phyloP scores from a whole-genome alignment of 2,329 filamentous ascomycete species.

The Ascochyta rabiei region DNA sequence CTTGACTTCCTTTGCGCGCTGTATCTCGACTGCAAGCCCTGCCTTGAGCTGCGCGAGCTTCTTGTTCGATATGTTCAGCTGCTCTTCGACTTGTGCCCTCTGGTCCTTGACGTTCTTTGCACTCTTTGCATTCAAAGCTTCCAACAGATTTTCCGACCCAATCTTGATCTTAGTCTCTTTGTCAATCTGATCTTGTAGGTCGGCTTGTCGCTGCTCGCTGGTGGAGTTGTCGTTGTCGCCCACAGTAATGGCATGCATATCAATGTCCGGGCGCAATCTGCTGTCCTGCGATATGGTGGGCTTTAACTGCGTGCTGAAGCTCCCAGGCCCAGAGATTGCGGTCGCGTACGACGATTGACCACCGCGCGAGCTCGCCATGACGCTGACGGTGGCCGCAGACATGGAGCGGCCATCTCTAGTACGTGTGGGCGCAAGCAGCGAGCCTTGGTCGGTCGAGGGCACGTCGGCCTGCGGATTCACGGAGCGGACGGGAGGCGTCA shows the following conservation, averaged over 20 bases:
- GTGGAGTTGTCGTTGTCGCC: conserved; percentile 67
- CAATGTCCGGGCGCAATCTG: conserved; percentile 62
- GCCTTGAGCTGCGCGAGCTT: conserved; percentile 66
- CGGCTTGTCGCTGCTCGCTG: conserved; percentile 75
- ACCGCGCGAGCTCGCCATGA: conserved; percentile 68
- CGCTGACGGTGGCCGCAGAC: conserved; percentile 56
- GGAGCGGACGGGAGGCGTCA: conserved; percentile 51
- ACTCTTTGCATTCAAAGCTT: conserved; percentile 92
- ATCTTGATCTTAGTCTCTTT: conserved; percentile 98
- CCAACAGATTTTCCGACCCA: conserved; percentile 95
- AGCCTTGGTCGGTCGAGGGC: conserved; percentile 44
- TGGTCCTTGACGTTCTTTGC: conserved; percentile 87
- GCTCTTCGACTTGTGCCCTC: conserved; percentile 68
- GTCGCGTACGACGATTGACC: conserved; percentile 69
- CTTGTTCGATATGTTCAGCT: conserved; percentile 85
- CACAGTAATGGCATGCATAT: conserved; percentile 56
- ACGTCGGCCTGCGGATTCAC: conserved; percentile 47
- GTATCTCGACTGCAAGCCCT: conserved; percentile 65
- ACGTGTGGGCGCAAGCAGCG: conserved; percentile 52
- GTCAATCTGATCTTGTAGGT: conserved; percentile 82
- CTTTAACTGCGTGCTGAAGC: conserved; percentile 87
- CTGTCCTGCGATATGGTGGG: conserved; percentile 71
- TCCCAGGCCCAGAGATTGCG: conserved; percentile 70
- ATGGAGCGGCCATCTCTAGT: conserved; percentile 62
- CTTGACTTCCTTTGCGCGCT: conserved; percentile 62